Evolutionary conservation across 1,284 basidiomycete genomes (phyloP), one percentile per base, ranked within the genome.

Genomic region (Cutaneotrichosporon cavernicola): DNA sequence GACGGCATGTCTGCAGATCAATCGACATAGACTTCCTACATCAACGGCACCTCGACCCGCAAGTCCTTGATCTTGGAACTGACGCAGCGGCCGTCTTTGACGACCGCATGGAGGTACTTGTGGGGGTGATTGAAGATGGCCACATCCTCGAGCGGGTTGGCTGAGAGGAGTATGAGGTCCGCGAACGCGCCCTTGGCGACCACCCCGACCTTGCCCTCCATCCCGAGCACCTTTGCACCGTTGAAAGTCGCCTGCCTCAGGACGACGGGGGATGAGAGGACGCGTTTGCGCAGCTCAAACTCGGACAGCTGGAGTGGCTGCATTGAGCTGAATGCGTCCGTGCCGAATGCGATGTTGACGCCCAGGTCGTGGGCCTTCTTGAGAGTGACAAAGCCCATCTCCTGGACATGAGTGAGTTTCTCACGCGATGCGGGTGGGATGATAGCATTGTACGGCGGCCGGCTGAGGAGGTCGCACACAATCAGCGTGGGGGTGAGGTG

Each of bases 181-280:
- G 82, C 84, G 55, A 79, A 79, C 14, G 76, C 82, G 55, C 74
- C 83, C 1, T 75, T 69, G 2, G 72, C 70, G 47, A 83, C 67
- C 13, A 77, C 76, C 6, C 83, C 82, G 6, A 84, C 73, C 65
- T 80, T 73, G 40, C 73, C 74, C 30, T 78, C 77, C 69, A 73
- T 69, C 11, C 74, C 66, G 16, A 82, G 73, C 72, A 83, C 75
- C 62, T 78, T 79, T 50, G 81, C 81, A 34, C 64, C 80, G 67
- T 84, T 84, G 31, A 76, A 79, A 0, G 83, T 84, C 0, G 83
- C 83, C 58, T 84, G 83, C 43, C 75, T 73, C 11, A 84, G 71
- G 6, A 85, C 75, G 4, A 74, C 79, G 0, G 73, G 62, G 0
- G 82, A 79, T 0, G 80, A 65, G 2, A 84, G 76, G 4, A 83